Percentiles rank a stretch among this genome's conserved stretches.
Conservation (phyloP, 2,329 filamentous ascomycete genomes). For the Metarhizium anisopliae region DNA sequence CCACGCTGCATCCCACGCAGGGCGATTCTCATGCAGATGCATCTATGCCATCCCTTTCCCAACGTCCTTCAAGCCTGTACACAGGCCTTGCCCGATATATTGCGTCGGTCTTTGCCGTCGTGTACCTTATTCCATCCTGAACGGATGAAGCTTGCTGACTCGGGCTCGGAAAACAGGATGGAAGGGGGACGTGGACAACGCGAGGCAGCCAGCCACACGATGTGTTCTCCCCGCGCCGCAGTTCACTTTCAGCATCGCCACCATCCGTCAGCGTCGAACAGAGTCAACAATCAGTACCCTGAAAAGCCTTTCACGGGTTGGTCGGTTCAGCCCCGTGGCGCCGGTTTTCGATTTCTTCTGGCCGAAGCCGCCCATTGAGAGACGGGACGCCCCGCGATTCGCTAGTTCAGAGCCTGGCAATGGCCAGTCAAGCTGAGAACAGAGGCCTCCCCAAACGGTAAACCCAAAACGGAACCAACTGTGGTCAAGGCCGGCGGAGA, state of each 20-base stretch:
- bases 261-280: too few relatives aligned
- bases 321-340: neutral
- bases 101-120: neutral
- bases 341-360: neutral
- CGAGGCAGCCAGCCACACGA: too few relatives aligned
- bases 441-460: constrained; percentile 2
- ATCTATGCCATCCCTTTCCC: neutral
- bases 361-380: neutral
- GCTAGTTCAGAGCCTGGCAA: neutral
- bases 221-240: too few relatives aligned
- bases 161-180: too few relatives aligned
- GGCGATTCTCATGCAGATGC: constrained; percentile 1
- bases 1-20: neutral
- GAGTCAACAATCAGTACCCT: too few relatives aligned
- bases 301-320: neutral
- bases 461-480: constrained; percentile 4
- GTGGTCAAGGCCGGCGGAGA: neutral
- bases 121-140: too few relatives aligned
- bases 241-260: too few relatives aligned
- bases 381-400: constrained; percentile 4
- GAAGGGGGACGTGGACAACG: too few relatives aligned
- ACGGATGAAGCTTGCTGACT: too few relatives aligned
- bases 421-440: neutral
- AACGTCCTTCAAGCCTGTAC: neutral
- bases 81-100: neutral